Conservation (phyloP, 2,329 filamentous ascomycete genomes). For the Cryphonectria nitschkei region DNA sequence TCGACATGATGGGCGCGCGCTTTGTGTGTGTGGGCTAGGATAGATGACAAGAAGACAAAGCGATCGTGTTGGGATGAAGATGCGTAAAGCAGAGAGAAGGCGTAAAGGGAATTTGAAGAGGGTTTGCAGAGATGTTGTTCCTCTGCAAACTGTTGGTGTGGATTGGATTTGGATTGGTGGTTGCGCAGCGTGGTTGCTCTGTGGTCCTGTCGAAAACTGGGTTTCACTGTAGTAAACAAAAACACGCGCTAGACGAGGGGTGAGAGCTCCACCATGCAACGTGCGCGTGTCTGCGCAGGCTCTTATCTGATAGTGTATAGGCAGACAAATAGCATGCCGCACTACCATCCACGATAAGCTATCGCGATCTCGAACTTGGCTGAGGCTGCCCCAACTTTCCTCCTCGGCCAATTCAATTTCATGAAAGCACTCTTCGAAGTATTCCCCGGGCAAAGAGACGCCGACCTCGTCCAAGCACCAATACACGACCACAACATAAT, state of each 20-base stretch:
- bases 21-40: background rate
- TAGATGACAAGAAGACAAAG: background rate
- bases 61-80: background rate
- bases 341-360: background rate
- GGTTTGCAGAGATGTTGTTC: background rate
- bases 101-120: background rate
- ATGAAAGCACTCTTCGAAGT: background rate
- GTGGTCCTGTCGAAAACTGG: constrained; percentile 18
- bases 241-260: constrained; percentile 15
- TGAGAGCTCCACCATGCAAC: constrained; percentile 3
- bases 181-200: constrained; percentile 27
- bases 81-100: constrained; percentile 9
- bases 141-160: background rate
- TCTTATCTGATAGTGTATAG: constrained; percentile 4
- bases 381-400: background rate
- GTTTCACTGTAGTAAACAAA: constrained; percentile 44
- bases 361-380: background rate
- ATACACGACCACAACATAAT: too few species aligned
- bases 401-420: background rate
- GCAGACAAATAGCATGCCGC: too few species aligned
- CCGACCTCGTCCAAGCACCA: background rate
- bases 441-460: background rate
- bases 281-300: background rate
- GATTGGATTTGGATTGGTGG: background rate
- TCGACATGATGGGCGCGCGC: constrained; percentile 40